Evolutionary conservation across 345 rosid species (phyloP).

Genomic region (Lepidium africanum): DNA sequence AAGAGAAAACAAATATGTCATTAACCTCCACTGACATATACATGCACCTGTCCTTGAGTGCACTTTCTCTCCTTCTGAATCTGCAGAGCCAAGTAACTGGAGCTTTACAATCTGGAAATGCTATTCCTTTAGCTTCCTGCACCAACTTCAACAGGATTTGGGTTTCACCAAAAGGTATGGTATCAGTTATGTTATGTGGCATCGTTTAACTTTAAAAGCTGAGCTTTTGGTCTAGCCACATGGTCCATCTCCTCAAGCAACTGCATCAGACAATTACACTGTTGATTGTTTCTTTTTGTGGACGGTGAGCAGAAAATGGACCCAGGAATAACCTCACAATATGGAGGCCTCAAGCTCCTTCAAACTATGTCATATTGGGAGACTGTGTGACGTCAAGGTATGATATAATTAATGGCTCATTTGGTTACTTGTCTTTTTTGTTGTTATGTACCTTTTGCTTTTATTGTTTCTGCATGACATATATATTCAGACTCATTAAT

Average conservation of each 20-base stretch:
- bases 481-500: not conserved
- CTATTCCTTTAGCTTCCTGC: slow-evolving; percentile 76
- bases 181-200: slow-evolving; percentile 15
- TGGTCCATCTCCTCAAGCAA: not conserved
- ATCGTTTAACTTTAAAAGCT: slow-evolving; percentile 2
- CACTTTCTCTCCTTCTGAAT: slow-evolving; percentile 75
- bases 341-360: slow-evolving; percentile 96
- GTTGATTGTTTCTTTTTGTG: not conserved
- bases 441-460: slow-evolving; percentile 15
- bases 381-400: slow-evolving; percentile 99
- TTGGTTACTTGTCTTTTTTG: slow-evolving; percentile 12
- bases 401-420: slow-evolving; percentile 1
- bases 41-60: slow-evolving; percentile 81
- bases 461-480: not conserved
- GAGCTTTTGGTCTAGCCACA: slow-evolving; percentile 1
- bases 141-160: slow-evolving; percentile 76
- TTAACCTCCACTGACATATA: slow-evolving; percentile 76
- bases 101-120: slow-evolving; percentile 88
- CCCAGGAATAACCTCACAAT: slow-evolving; percentile 68
- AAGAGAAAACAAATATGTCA: slow-evolving; percentile 86
- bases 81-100: slow-evolving; percentile 72
- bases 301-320: slow-evolving; percentile 57
- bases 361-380: slow-evolving; percentile 91
- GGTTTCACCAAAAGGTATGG: slow-evolving; percentile 82
- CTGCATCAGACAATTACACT: not conserved